Evolutionary conservation across 768 basidiomycete genomes (phyloP).

Genomic region (Pilatotrama ljubarskyi): DNA sequence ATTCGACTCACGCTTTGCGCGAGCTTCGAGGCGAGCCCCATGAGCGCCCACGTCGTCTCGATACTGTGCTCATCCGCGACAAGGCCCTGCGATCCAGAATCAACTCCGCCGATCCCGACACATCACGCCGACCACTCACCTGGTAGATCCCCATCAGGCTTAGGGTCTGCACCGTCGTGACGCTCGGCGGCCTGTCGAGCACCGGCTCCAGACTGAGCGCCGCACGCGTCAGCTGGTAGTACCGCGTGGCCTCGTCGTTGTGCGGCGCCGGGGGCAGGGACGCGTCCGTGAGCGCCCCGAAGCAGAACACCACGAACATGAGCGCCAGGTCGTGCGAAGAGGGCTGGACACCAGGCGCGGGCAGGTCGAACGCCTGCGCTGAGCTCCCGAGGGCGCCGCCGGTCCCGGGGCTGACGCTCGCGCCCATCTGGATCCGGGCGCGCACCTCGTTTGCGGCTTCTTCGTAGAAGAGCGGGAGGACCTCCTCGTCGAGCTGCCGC

Average conservation of each 20-base stretch:
- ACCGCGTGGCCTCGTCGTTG: constrained; percentile 41
- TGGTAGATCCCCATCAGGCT: constrained; percentile 14
- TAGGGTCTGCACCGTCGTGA: constrained; percentile 28
- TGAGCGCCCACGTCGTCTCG: constrained; percentile 37
- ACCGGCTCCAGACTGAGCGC: constrained; percentile 68
- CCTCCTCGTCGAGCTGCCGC: constrained; percentile 64
- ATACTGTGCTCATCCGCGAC: constrained; percentile 66
- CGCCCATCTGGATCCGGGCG: background rate
- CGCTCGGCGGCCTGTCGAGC: constrained; percentile 68
- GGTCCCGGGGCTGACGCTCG: background rate
- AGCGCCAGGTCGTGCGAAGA: constrained; percentile 37
- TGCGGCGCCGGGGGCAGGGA: constrained; percentile 41
- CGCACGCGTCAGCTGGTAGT: constrained; percentile 59
- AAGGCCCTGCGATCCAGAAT: constrained; percentile 47
- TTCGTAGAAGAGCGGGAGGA: constrained; percentile 62
- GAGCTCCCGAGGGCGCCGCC: constrained; percentile 50
- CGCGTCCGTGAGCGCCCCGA: constrained; percentile 34
- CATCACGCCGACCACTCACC: background rate
- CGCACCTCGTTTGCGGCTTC: constrained; percentile 51
- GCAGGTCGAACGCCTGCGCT: constrained; percentile 35
- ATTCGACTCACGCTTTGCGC: constrained; percentile 57
- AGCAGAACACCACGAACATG: constrained; percentile 34
- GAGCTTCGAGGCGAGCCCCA: constrained; percentile 61
- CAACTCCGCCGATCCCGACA: background rate
- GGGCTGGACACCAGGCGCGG: background rate